phyloP scores from a whole-genome alignment of 106 monocot species.

The Allium fistulosum region DNA sequence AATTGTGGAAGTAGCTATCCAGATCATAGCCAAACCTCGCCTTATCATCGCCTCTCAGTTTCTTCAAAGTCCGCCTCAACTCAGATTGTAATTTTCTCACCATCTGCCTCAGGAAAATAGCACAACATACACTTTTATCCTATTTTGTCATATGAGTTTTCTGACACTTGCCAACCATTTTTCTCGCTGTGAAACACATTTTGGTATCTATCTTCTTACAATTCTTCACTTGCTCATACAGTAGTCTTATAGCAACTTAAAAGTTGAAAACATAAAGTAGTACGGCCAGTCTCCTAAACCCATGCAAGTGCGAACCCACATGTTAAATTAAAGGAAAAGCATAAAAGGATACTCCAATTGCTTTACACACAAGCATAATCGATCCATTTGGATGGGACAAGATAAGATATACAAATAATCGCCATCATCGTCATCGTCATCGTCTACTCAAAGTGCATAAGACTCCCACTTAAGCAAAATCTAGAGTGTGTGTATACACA shows the following conservation, averaged over 20 bases:
- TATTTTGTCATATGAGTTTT: not conserved
- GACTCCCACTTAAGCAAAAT: no score
- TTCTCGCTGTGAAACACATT: not conserved
- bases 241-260: not conserved
- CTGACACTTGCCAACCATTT: not conserved
- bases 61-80: not conserved
- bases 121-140: not conserved
- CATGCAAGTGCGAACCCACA: no score
- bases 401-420: not conserved
- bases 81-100: conserved; percentile 3
- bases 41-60: not conserved
- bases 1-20: conserved; percentile 5
- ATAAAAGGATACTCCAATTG: not conserved
- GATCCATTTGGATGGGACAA: not conserved
- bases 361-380: not conserved
- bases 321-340: not conserved
- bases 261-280: not conserved
- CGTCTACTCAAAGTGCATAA: no score
- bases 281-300: no score
- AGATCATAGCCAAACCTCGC: conserved; percentile 6
- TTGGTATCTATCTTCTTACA: not conserved
- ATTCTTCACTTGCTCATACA: no score
- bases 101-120: not conserved
- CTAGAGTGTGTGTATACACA: no score
- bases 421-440: no score